Evolutionary conservation across 1,284 basidiomycete species (phyloP), one percentile per base, ranked within the genome.

Genomic region (Leccinum huronense): DNA sequence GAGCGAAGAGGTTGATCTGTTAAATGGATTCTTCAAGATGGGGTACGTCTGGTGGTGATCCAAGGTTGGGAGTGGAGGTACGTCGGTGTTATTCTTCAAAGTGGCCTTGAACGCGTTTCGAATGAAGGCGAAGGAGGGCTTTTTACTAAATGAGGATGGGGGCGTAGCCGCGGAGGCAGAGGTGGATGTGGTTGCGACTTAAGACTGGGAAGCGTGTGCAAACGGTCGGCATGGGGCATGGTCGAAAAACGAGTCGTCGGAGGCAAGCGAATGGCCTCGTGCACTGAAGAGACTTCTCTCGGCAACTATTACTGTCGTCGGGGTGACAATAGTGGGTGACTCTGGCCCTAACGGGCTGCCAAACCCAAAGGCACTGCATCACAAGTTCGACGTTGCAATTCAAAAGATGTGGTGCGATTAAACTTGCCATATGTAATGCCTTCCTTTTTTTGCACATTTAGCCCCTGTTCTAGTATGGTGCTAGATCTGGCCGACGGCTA

Each of bases 31-130:
- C 77, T 87, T 90, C 67, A 91, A 75, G 45, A 84, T 86, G 23
- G 89, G 87, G 71, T 89, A 88, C 7, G 78, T 81, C 64, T 88
- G 81, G 63, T 84, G 74, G 54, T 79, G 81, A 63, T 91, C 89
- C 54, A 90, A 76, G 38, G 80, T 78, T 16, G 91, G 89, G 57
- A 92, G 79, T 7, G 90, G 89, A 42, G 90, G 89, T 9, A 83
- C 75, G 16, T 88, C 86, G 63, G 64, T 57, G 57, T 74, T 82
- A 65, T 74, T 81, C 76, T 86, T 88, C 36, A 81, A 78, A 65
- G 84, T 81, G n/a, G 72, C 80, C 77, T 93, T 95, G 84, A 96
- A 95, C 4, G 93, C 92, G 74, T 94, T 94, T 60, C 92, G 88
- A 63, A 96, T 85, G 8, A 91, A 94, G 1, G 93, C 92, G 68